Base-by-base conservation (phyloP, 2,329 filamentous ascomycete species). In the Ampelomyces quisqualis region DNA sequence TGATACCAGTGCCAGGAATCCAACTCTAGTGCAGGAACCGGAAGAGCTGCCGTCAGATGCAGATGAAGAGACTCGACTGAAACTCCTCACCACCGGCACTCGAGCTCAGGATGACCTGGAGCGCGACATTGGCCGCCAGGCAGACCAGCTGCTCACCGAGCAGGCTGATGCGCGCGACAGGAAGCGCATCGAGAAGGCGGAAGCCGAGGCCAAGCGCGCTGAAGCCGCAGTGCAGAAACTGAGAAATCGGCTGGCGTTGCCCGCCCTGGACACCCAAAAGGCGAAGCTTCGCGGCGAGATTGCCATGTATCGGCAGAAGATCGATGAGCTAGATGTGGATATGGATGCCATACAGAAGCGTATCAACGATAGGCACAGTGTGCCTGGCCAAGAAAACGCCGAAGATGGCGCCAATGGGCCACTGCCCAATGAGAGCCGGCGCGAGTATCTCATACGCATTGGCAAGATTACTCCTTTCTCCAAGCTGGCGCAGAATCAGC, bases 381-480 rank as follows among this genome's bases (percentile, higher is more conserved):
- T 77, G n/a, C 73, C 73, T 22, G 71, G 71, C 21, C 71, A 71
- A 8, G 67, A 69, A 3, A 69, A 72, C 2, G 71, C 49, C 1
- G 69, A 67, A 20, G 63, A 69, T 14, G 73, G 70, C 32, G 78
- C 77, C 19, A 81, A 78, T 37, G 76, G 77, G 43, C 81, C 80
- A 38, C 70, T 91, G 41, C 82, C 87, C 1, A 87, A 87, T 45
- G 93, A 97, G 71, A 89, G 80, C 17, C 83, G 88, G 46, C 81
- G 90, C 35, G 90, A 95, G 32, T 98, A 87, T 64, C 78, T 98
- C 32, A 93, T 98, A 34, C 83, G 93, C 19, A 98, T 91, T 0
- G 93, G 93, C 47, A 97, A 97, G 70, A 97, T 98, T 54, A 98
- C 93, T 0, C 93, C 93, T 0, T 98, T 98, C 60, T 87, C 90